phyloP scores from a whole-genome alignment of 2,329 filamentous ascomycete genomes.

The Leptographium galeiforme region DNA sequence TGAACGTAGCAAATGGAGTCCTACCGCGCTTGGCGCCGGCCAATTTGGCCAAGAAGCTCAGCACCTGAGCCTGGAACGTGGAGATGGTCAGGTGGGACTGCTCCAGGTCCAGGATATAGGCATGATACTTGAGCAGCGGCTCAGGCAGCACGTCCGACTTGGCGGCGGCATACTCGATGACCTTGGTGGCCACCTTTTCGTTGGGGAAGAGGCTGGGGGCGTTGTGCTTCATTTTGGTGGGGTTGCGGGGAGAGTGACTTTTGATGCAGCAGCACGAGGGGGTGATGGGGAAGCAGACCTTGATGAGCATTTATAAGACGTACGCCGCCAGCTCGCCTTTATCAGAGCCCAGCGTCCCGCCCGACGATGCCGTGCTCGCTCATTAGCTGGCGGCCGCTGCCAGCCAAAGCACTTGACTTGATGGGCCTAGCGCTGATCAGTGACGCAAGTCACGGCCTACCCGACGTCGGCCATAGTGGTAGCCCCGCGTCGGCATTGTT shows the following conservation, averaged over 20 bases:
- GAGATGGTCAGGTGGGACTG: conserved; percentile 13
- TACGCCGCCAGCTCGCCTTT: neutral
- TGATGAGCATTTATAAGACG: too few species aligned
- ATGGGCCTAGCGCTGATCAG: too few species aligned
- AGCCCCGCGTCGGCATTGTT: too few species aligned
- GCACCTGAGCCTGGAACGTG: conserved; percentile 14
- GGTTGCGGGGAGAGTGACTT: too few species aligned
- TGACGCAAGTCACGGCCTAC: too few species aligned
- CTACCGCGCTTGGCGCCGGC: conserved; percentile 23
- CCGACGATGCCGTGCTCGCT: neutral
- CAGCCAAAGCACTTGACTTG: neutral
- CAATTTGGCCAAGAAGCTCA: conserved; percentile 25
- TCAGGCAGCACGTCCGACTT: conserved; percentile 29
- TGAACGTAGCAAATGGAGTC: neutral
- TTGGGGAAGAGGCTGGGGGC: conserved; percentile 28
- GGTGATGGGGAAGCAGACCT: neutral
- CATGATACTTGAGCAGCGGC: conserved; percentile 29
- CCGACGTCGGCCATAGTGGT: too few species aligned
- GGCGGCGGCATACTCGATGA: conserved; percentile 27
- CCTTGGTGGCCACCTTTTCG: conserved; percentile 24
- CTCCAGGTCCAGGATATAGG: conserved; percentile 12
- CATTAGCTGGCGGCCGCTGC: neutral
- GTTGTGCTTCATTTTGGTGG: conserved; percentile 23
- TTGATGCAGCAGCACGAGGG: neutral
- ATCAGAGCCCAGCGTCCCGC: neutral